phyloP scores from a whole-genome alignment of 768 basidiomycete species.

The Tubosaeta brunneosetosa region DNA sequence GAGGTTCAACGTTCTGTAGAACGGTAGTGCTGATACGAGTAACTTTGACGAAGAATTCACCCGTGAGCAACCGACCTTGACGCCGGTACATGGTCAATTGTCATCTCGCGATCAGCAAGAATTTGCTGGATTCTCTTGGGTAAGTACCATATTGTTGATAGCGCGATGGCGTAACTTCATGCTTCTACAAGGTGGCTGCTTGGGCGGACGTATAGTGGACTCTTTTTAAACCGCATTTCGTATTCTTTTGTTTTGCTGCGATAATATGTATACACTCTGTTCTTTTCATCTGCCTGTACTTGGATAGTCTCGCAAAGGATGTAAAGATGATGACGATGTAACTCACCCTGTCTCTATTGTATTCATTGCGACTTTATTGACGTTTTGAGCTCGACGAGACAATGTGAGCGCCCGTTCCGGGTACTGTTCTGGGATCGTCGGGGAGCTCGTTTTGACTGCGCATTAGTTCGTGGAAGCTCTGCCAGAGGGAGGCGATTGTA shows the following conservation, averaged over 20 bases:
- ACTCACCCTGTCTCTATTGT: constrained; percentile 14
- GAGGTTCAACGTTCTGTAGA: constrained; percentile 39
- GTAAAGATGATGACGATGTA: constrained; percentile 17
- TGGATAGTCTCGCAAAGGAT: constrained; percentile 33
- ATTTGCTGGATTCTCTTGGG: constrained; percentile 98
- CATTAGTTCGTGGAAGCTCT: constrained; percentile 77
- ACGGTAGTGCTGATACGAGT: constrained; percentile 80
- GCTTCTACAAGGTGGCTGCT: constrained; percentile 32
- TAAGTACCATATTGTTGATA: constrained; percentile 24
- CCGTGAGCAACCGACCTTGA: constrained; percentile 91
- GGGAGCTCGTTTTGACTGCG: constrained; percentile 39
- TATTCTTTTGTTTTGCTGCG: constrained; percentile 31
- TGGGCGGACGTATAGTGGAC: constrained; percentile 55
- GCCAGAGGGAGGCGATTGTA: constrained; percentile 83
- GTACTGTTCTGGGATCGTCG: constrained; percentile 35
- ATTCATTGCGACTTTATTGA: constrained; percentile 10
- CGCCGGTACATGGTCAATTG: constrained; percentile 93
- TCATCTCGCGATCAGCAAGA: constrained; percentile 88
- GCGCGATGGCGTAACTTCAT: background rate
- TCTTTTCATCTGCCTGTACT: constrained; percentile 32
- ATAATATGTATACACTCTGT: constrained; percentile 28
- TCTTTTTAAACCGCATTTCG: constrained; percentile 20
- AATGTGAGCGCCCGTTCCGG: constrained; percentile 71
- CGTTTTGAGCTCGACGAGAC: constrained; percentile 34
- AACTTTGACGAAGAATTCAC: constrained; percentile 99